phyloP scores from a whole-genome alignment of 441 rosid species.

The Cnidoscolus chayamansa region DNA sequence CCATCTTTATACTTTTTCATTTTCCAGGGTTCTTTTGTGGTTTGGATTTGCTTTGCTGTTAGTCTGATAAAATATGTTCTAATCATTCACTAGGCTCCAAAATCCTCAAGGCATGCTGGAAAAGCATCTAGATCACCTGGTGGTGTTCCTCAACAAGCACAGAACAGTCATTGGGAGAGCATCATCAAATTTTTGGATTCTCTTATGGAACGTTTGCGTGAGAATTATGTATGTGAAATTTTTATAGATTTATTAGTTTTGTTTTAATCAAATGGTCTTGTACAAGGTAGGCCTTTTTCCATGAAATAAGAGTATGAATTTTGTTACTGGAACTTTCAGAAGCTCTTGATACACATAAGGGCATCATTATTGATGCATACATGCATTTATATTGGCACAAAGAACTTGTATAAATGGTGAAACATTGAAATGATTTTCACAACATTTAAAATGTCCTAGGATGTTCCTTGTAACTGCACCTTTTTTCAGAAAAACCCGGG shows the following conservation, averaged over 20 bases:
- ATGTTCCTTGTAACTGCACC: too few relatives aligned
- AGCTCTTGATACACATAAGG: too few relatives aligned
- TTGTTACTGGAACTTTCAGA: not conserved
- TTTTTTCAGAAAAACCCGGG: too few relatives aligned
- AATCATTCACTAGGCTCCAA: conserved; percentile 62
- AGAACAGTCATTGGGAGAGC: conserved; percentile 85
- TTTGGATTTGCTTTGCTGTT: conserved; percentile 2
- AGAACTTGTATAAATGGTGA: conserved; percentile 2
- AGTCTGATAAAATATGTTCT: not conserved
- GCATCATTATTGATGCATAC: not conserved
- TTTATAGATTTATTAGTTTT: not conserved
- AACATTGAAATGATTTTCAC: not conserved
- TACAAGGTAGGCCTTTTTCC: not conserved
- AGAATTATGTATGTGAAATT: conserved; percentile 68
- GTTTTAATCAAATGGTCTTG: not conserved
- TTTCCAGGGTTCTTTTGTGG: not conserved
- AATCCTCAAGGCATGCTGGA: conserved; percentile 68
- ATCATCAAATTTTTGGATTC: conserved; percentile 92
- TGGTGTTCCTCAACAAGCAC: conserved; percentile 54
- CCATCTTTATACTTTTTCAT: not conserved
- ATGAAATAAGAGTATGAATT: not conserved
- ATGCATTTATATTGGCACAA: too few relatives aligned
- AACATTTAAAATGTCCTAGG: not conserved
- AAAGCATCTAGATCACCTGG: conserved; percentile 82
- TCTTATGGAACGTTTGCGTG: conserved; percentile 67